Evolutionary conservation across 805 yeast genomes (phyloP), one percentile per base, ranked within the genome.

Genomic region (Priceomyces melissophilus): DNA sequence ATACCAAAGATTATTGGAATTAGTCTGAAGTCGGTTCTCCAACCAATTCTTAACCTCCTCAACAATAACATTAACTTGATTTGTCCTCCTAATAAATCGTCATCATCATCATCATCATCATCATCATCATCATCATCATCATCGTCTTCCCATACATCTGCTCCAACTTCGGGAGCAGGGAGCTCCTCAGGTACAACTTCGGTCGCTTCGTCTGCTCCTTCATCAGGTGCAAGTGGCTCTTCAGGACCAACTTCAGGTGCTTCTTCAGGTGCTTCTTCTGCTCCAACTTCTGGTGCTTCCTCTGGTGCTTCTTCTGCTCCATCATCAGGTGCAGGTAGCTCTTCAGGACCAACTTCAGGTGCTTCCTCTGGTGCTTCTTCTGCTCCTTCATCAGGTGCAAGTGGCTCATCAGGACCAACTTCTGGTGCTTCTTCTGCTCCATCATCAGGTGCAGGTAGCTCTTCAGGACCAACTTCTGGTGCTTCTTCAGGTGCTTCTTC

Each of bases 381-480:
- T 35, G 26, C 36, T 16, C 23, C 40, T 7, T 27, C 40, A 16
- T 27, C 40, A 6, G 28, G 35, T 17, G 40, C 27, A 7, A 25
- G 14, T 13, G 14, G 26, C 26, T 12, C 27, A n/a, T n/a, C n/a
- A n/a, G n/a, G n/a, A n/a, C 17, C 40, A 14, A 26, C 35, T 3
- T 16, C 40, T 11, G 23, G 29, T 37, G n/a, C 40, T 30, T 9
- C 26, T 13, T 23, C 40, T 5, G 40, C 40, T 37, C 35, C 13
- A 13, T 14, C 40, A 15, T 20, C 38, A 26, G 15, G 10, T 12
- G 32, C 30, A 11, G 37, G n/a, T 31, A 10, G 34, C 34, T 10
- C 13, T 10, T 10, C 34, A 31, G 30, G 14, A 10, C n/a, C 31
- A 9, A 8, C 27, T 11, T n/a, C n/a, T n/a, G n/a, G n/a, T n/a